Conservation (phyloP, 2,329 filamentous ascomycete genomes). For the Aspergillus neoniger region DNA sequence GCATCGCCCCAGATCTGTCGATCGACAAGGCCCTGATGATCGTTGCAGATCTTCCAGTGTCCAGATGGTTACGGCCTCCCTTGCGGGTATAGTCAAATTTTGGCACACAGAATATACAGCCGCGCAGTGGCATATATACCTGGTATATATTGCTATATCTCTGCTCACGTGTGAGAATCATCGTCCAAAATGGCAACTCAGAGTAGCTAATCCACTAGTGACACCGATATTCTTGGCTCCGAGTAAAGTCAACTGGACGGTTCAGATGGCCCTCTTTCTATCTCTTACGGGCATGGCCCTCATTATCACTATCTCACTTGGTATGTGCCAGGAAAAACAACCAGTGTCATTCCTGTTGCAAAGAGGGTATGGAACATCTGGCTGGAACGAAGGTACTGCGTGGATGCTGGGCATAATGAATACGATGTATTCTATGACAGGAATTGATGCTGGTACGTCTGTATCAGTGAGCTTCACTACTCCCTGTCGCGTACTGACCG, state of each 20-base stretch:
- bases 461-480: no score
- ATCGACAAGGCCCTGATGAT: background rate
- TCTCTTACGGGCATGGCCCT: background rate
- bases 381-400: background rate
- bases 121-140: background rate
- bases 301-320: background rate
- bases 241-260: background rate
- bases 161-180: background rate
- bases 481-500: background rate
- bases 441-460: background rate
- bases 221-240: background rate
- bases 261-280: background rate
- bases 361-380: background rate
- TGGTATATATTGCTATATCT: background rate
- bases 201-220: background rate
- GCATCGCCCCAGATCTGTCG: background rate
- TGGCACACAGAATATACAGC: background rate
- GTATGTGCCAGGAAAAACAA: background rate
- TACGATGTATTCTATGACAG: background rate
- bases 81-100: background rate
- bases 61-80: background rate
- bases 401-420: conserved; percentile 3
- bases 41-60: background rate
- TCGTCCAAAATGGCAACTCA: background rate
- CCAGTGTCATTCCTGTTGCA: background rate